A percentile compares a stretch with the other conserved stretches of the same genome.
Conservation (phyloP, 129 eudicot genomes). For the Centaurea solstitialis region DNA sequence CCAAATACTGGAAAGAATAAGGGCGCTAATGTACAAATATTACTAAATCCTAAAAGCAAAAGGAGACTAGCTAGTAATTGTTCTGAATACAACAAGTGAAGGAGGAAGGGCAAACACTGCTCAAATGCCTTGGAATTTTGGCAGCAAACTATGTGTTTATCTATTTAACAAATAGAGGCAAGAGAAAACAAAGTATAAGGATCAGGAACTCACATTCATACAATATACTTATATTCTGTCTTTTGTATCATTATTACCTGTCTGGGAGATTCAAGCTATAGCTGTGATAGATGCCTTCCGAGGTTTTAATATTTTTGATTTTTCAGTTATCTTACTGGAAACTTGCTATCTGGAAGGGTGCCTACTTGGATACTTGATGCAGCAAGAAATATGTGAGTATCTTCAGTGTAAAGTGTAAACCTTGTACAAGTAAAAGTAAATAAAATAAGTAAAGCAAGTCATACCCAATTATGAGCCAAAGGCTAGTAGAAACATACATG, state of each 20-base stretch:
- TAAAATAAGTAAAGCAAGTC: no score
- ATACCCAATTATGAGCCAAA: no score
- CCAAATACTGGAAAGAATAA: no score
- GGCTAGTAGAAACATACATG: no score
- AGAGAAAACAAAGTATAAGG: no score
- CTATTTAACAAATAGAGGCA: no score
- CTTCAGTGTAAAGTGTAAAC: neutral
- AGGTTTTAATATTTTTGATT: slow-evolving; percentile 7
- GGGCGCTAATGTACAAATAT: no score
- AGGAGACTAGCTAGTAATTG: neutral
- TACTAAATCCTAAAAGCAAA: neutral
- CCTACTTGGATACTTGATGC: slow-evolving; percentile 47
- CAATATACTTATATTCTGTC: neutral
- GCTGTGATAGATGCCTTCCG: neutral
- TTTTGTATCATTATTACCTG: neutral
- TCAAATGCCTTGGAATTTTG: no score
- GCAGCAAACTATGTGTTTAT: neutral
- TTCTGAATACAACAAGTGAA: neutral
- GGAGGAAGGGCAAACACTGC: neutral
- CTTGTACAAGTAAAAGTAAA: neutral
- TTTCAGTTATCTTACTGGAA: slow-evolving; percentile 53
- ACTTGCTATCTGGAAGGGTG: slow-evolving; percentile 44
- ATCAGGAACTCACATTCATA: neutral
- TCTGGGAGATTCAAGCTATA: neutral
- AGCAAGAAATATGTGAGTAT: slow-evolving; percentile 37